Conservation (phyloP, 129 eudicot genomes). For the Cynara cardunculus region DNA sequence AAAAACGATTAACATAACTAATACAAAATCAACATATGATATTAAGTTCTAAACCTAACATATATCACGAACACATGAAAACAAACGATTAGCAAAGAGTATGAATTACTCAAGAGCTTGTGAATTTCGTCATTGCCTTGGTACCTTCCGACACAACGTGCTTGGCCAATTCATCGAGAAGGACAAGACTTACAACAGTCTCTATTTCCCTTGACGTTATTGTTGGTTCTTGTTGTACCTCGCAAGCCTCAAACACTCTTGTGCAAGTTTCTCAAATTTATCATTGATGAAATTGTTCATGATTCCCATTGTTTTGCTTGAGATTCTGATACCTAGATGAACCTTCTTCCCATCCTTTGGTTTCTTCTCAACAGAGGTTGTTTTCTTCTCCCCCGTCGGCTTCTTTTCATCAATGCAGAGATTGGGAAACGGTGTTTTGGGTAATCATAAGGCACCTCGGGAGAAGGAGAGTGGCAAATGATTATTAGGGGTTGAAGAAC, state of each 20-base stretch:
- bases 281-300: conserved; percentile 49
- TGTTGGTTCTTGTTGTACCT: conserved; percentile 46
- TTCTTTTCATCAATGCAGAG: no score
- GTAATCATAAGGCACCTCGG: no score
- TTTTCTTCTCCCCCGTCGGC: conserved; percentile 47
- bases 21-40: neutral
- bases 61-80: neutral
- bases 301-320: conserved; percentile 48
- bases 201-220: conserved; percentile 39
- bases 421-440: no score
- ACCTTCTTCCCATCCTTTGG: conserved; percentile 44
- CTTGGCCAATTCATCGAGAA: conserved; percentile 43
- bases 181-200: conserved; percentile 37
- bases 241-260: conserved; percentile 37
- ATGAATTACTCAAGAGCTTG: conserved; percentile 16
- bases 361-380: conserved; percentile 35
- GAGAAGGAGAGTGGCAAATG: no score
- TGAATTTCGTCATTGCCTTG: conserved; percentile 33
- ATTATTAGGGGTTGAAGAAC: no score
- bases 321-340: conserved; percentile 38
- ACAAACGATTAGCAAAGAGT: neutral
- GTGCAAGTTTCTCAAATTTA: conserved; percentile 41
- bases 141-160: conserved; percentile 42
- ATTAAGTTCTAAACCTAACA: neutral
- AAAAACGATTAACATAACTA: neutral